phyloP scores from a whole-genome alignment of 495 filamentous ascomycete genomes.

The Penicillium lividum region DNA sequence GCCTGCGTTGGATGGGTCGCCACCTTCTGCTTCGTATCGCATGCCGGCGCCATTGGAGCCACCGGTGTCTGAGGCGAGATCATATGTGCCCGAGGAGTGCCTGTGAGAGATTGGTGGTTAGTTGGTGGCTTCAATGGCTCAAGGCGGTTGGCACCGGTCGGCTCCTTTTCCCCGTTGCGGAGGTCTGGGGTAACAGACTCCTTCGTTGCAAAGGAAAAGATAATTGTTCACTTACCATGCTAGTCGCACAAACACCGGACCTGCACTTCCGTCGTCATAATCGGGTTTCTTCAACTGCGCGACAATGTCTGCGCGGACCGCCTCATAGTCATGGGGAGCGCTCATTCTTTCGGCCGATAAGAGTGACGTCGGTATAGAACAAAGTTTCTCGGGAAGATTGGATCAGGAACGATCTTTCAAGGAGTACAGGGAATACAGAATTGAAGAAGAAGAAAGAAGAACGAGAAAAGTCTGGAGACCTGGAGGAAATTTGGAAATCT shows the following conservation, averaged over 20 bases:
- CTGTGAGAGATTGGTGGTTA: constrained; percentile 27
- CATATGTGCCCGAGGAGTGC: constrained; percentile 64
- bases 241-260: constrained; percentile 61
- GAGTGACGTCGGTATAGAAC: neutral
- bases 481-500: neutral
- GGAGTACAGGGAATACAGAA: neutral
- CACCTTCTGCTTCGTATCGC: constrained; percentile 64
- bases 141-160: constrained; percentile 3
- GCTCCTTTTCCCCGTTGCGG: constrained; percentile 1
- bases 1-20: constrained; percentile 64
- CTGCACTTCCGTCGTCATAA: constrained; percentile 64
- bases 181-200: neutral
- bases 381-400: neutral
- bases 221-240: constrained; percentile 50
- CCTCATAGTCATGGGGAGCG: constrained; percentile 47
- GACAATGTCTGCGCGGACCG: constrained; percentile 55
- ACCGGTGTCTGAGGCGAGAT: constrained; percentile 57
- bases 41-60: constrained; percentile 66
- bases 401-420: neutral
- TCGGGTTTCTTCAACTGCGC: constrained; percentile 57
- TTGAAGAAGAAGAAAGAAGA: constrained; percentile 7
- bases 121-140: neutral
- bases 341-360: constrained; percentile 45
- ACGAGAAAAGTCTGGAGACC: constrained; percentile 19
- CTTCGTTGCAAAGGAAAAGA: neutral